phyloP scores from a whole-genome alignment of 1,139 yeast species.

The Kodamaea derodonti region DNA sequence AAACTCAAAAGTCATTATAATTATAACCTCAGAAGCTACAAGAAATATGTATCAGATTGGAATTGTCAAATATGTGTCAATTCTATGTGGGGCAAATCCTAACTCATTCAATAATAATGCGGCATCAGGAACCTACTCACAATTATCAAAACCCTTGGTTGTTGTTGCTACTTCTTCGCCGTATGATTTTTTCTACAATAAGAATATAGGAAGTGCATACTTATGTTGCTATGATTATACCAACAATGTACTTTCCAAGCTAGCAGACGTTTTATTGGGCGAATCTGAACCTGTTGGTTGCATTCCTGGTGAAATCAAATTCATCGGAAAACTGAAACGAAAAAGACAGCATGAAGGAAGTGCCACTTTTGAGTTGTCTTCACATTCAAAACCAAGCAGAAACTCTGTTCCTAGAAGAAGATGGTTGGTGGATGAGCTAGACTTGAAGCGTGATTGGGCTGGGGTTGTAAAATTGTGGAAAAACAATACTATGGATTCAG shows the following conservation, averaged over 20 bases:
- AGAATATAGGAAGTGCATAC: conserved; percentile 54
- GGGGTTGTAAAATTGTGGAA: conserved; percentile 44
- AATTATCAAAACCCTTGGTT: conserved; percentile 48
- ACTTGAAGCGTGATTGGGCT: conserved; percentile 48
- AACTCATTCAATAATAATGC: conserved; percentile 24
- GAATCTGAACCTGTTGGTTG: conserved; percentile 49
- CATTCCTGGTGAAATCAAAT: conserved; percentile 53
- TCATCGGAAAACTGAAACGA: conserved; percentile 24
- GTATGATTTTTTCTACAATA: conserved; percentile 56
- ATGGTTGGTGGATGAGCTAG: conserved; percentile 63
- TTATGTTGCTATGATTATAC: conserved; percentile 64
- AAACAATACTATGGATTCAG: conserved; percentile 21
- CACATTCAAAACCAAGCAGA: conserved; percentile 7
- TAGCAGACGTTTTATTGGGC: conserved; percentile 56
- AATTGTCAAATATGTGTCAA: conserved; percentile 54
- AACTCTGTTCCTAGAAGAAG: conserved; percentile 33
- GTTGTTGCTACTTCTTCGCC: conserved; percentile 66
- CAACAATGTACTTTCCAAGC: conserved; percentile 43
- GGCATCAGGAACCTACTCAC: conserved; percentile 16
- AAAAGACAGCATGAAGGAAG: conserved; percentile 7
- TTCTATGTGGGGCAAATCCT: conserved; percentile 52
- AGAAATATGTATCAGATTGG: conserved; percentile 67
- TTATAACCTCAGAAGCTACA: conserved; percentile 60
- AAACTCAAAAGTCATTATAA: conserved; percentile 52
- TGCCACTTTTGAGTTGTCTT: conserved; percentile 5